Base-by-base conservation (phyloP, 176 grass and related monocot genomes). In the bread wheat (Triticum aestivum) region DNA sequence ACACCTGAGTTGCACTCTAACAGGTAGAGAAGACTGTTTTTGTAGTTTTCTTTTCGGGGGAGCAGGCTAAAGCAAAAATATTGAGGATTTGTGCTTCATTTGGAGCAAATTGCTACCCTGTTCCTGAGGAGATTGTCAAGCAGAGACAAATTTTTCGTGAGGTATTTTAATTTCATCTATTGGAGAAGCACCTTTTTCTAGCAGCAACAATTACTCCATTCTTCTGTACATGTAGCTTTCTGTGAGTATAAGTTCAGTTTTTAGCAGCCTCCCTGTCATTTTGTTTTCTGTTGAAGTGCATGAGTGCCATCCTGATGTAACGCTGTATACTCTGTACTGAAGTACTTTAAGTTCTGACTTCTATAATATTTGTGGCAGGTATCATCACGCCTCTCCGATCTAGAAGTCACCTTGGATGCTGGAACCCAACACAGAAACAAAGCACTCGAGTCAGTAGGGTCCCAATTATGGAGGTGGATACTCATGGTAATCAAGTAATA, bases 21-120 rank as follows among this genome's bases (percentile, higher is more conserved):
- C 92, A 99, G 97, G 90, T 97, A 73, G 94, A 97, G 87, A 97
- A 99, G 91, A 97, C 89, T 83, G 91, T 99, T 81, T 99, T 99
- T 38, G 92, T 99, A 79, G 85, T 99, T 82, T 99, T 91, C 88
- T 97, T 99, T 93, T 99, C 97, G 52, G 97, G 97, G 76, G 94
- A 99, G 52, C 97, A 99, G 81, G 92, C 97, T 68, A 99, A 82
- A 86, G 83, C 78, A 74, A 99, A 93, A 83, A 94, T 99, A 79
- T 73, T 94, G 61, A 99, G 90, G 88, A 99, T 99, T 80, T 99
- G 97, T 73, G 69, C 85, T 88, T 93, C 97, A 80, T 93, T 94
- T 94, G 94, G 94, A 54, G 94, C 97, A 89, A 99, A 88, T 88
- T 99, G 94, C 80, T 99, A 99, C 87, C 97, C 97, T 89, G 94